phyloP scores from a whole-genome alignment of 2,329 filamentous ascomycete genomes.

The Diaporthe citri region DNA sequence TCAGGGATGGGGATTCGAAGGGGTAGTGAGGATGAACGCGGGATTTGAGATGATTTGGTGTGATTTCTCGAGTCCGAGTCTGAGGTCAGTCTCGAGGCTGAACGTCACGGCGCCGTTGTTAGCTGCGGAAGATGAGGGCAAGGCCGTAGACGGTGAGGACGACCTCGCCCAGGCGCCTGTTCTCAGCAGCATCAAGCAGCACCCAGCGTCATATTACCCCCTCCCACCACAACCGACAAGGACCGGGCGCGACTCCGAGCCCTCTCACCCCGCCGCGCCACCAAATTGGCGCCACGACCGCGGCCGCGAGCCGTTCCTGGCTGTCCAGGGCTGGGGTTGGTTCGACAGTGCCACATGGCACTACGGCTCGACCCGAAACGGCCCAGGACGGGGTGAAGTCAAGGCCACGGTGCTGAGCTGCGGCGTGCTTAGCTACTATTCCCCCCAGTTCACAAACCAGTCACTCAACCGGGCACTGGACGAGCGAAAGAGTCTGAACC shows the following conservation, averaged over 20 bases:
- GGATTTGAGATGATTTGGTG: conserved; percentile 67
- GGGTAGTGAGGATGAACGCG: conserved; percentile 64
- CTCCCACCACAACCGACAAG: conserved; percentile 53
- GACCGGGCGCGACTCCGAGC: conserved; percentile 51
- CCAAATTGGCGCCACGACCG: conserved; percentile 52
- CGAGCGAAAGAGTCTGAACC: conserved; percentile 54
- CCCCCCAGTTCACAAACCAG: conserved; percentile 51
- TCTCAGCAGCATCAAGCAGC: background rate
- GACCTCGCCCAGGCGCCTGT: background rate
- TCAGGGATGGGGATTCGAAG: conserved; percentile 60
- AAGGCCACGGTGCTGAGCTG: conserved; percentile 56
- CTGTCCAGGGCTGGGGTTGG: conserved; percentile 57
- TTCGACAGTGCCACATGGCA: conserved; percentile 58
- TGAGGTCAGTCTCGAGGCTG: conserved; percentile 57
- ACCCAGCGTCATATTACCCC: conserved; percentile 49
- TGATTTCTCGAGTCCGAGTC: conserved; percentile 58
- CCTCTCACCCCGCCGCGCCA: conserved; percentile 50
- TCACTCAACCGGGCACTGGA: conserved; percentile 46
- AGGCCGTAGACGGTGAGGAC: conserved; percentile 11
- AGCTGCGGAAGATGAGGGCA: conserved; percentile 36
- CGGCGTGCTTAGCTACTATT: conserved; percentile 61
- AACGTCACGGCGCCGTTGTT: conserved; percentile 61
- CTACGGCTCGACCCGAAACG: conserved; percentile 55
- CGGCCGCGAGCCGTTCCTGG: conserved; percentile 55
- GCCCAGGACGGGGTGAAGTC: conserved; percentile 56